phyloP scores from a whole-genome alignment of 441 rosid genomes.

The Pelargonium citronellum region DNA sequence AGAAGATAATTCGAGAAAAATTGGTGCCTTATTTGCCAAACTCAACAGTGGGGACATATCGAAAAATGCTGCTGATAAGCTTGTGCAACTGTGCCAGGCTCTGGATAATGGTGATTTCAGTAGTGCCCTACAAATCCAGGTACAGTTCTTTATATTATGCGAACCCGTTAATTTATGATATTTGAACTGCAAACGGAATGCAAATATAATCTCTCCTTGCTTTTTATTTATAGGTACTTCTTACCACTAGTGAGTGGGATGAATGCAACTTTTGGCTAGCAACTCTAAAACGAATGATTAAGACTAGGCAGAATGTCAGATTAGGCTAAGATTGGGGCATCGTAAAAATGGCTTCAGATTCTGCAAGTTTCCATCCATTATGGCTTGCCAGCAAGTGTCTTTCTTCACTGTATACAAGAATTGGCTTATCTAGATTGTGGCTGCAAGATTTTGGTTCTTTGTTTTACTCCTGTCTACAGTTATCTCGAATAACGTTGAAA shows the following conservation, averaged over 20 bases:
- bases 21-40: conserved; percentile 91
- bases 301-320: conserved; percentile 73
- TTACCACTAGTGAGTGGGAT: conserved; percentile 96
- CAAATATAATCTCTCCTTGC: not conserved
- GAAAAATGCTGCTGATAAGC: conserved; percentile 83
- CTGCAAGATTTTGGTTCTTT: not conserved
- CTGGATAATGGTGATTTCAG: conserved; percentile 71
- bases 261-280: conserved; percentile 98
- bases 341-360: not conserved
- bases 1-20: conserved; percentile 86
- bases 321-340: conserved; percentile 23
- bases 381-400: not conserved
- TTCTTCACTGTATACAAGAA: conserved; percentile 8
- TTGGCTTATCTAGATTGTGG: not conserved
- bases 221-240: conserved; percentile 48
- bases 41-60: conserved; percentile 91
- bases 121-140: conserved; percentile 91
- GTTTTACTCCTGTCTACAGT: not conserved
- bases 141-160: conserved; percentile 11
- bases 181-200: conserved; percentile 6
- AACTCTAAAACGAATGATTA: conserved; percentile 86
- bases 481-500: not conserved
- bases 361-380: not conserved
- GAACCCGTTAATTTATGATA: conserved; percentile 5
- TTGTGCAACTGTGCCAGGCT: conserved; percentile 83